phyloP scores from a whole-genome alignment of 2,329 filamentous ascomycete genomes.

The Lasiodiplodia theobromae region DNA sequence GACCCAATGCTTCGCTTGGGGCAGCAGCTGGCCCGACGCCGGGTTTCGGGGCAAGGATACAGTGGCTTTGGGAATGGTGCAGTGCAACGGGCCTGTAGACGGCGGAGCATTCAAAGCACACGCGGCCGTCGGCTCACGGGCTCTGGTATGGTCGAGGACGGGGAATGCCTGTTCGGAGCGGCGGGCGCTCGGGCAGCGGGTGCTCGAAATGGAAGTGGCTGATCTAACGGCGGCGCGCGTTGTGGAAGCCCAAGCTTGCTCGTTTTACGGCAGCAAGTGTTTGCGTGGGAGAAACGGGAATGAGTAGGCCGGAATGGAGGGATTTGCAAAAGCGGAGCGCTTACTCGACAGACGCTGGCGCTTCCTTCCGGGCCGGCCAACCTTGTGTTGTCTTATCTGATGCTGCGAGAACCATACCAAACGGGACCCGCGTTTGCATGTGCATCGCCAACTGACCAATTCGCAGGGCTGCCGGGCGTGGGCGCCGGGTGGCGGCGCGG shows the following conservation, averaged over 20 bases:
- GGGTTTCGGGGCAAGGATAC: background rate
- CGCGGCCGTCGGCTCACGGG: background rate
- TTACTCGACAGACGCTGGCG: slow-evolving; percentile 10
- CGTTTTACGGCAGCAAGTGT: background rate
- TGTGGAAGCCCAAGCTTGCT: slow-evolving; percentile 13
- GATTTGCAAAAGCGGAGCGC: slow-evolving; percentile 19
- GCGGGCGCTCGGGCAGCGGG: background rate
- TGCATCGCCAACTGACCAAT: background rate
- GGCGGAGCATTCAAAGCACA: background rate
- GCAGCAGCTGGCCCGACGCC: slow-evolving; percentile 21
- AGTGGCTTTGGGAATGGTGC: background rate
- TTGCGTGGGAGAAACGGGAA: slow-evolving; percentile 7
- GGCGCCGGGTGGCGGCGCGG: slow-evolving; percentile 4
- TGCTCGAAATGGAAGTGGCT: background rate
- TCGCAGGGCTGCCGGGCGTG: slow-evolving; percentile 1
- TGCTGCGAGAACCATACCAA: background rate
- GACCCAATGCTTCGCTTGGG: slow-evolving; percentile 24
- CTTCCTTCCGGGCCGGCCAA: slow-evolving; percentile 14
- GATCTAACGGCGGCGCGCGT: background rate
- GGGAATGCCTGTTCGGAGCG: background rate
- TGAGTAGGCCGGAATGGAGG: slow-evolving; percentile 17
- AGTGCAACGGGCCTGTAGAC: background rate
- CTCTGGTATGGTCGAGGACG: background rate
- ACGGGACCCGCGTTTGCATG: slow-evolving; percentile 3
- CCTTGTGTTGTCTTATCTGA: slow-evolving; percentile 21